Evolutionary conservation across 208 protist species (phyloP).

Genomic region (Naegleria fowleri): DNA sequence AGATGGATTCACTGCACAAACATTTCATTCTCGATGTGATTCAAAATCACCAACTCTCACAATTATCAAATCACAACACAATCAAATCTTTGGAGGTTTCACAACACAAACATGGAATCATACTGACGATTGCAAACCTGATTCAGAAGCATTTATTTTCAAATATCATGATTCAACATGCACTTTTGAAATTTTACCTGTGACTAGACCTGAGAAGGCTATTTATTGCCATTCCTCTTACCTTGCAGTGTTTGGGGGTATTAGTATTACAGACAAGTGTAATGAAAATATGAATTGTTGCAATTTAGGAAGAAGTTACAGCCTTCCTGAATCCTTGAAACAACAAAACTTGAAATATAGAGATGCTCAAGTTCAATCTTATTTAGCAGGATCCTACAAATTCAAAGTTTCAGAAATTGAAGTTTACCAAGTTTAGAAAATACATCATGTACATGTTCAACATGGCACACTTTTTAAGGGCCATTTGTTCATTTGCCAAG

Average conservation of each 20-base stretch:
- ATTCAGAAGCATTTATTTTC: too few species aligned
- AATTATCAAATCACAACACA: background rate
- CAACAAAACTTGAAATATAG: background rate
- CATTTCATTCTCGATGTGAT: slow-evolving; percentile 23
- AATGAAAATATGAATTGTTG: background rate
- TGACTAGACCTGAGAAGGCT: background rate
- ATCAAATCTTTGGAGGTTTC: slow-evolving; percentile 29
- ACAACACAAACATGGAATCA: background rate
- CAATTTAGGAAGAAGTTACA: background rate
- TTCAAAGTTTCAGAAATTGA: slow-evolving; percentile 11
- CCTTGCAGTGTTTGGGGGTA: background rate
- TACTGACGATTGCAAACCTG: too few species aligned
- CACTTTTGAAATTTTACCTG: too few species aligned
- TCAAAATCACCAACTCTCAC: background rate
- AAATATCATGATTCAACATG: too few species aligned
- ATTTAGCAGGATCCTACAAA: background rate
- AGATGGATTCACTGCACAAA: background rate
- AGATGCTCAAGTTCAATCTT: background rate
- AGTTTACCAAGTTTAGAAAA: background rate
- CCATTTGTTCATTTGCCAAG: too few species aligned
- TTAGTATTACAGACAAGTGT: background rate
- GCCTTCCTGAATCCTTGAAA: background rate
- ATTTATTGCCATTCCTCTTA: background rate
- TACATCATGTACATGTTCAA: too few species aligned
- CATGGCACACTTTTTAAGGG: too few species aligned